Evolutionary conservation across 2,329 filamentous ascomycete genomes (phyloP), one percentile per base, ranked within the genome.

Genomic region (Chaetomiaceae sp.): DNA sequence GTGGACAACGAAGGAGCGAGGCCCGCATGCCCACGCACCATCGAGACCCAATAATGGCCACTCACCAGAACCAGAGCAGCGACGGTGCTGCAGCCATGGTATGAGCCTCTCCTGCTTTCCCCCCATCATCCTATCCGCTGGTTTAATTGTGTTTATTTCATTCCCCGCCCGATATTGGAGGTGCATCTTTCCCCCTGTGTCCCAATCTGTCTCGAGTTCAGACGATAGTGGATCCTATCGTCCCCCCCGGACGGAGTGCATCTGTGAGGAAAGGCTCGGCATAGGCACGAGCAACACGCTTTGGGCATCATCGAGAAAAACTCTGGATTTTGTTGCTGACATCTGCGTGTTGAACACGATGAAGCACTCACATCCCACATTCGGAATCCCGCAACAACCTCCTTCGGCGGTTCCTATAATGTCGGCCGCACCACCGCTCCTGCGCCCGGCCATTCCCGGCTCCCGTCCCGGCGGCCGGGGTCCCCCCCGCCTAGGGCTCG

Each of bases 401-500:
- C 70, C 55, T 67, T 70, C 62, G 53, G 70, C 65, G 29, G 71
- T 73, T 48, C 73, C 79, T 64, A 79, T 77, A 64, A 88, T 91
- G 85, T 82, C 87, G 53, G 84, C 87, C 44, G 85, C 87, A 48
- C 88, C 86, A 48, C 89, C 89, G 56, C 81, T 95, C 54, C 85
- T 95, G 52, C 86, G 90, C 56, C 88, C 90, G 50, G 89, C 90
- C 57, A 85, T 95, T 52, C 87, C 87, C 34, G 88, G 89, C 59
- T 77, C 75, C 60, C 79, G 84, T 62, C 78, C 78, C 58, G 78
- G 78, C 59, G 84, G 78, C 55, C 79, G 87, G 58, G 78, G n/a
- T n/a, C n/a, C 86, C 48, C 90, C 90, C 25, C 84, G 87, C 63
- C 80, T 97, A 54, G 92, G 90, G 40, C 81, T 97, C 52, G 89